Percentiles rank a stretch among this genome's conserved stretches.
These are phyloP conservation scores for Ochetophila trinervis DNA, from an alignment of 306 rosid genomes.

Conservation along the genomic window DNA sequence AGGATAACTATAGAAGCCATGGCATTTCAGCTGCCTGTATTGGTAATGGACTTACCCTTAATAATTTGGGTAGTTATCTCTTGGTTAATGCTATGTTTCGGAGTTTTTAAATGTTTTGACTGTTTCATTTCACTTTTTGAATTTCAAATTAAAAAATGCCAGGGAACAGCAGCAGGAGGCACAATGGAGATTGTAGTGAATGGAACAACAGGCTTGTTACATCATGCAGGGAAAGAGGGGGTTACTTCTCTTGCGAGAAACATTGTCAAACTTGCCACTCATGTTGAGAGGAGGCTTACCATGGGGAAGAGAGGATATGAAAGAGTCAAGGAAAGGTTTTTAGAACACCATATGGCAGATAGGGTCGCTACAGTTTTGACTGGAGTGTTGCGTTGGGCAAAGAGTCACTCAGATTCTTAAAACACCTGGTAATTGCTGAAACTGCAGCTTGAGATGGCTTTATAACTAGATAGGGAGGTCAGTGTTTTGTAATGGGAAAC, in stretches of 20 bases:
- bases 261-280: constrained; percentile 78
- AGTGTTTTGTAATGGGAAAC: neutral
- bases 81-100: neutral
- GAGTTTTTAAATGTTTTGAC: neutral
- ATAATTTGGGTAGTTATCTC: neutral
- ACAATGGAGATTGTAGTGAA: constrained; percentile 87
- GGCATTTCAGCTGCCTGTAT: constrained; percentile 84
- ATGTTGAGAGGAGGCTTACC: constrained; percentile 86
- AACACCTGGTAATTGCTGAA: neutral
- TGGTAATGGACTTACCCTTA: constrained; percentile 42
- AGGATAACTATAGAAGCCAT: constrained; percentile 87
- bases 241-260: constrained; percentile 68
- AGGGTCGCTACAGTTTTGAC: constrained; percentile 75
- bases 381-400: constrained; percentile 54
- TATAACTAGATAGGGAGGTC: neutral
- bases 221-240: constrained; percentile 78
- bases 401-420: constrained; percentile 42
- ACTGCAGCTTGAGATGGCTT: neutral
- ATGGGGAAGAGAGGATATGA: constrained; percentile 86
- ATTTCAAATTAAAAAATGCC: neutral
- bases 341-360: constrained; percentile 76
- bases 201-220: constrained; percentile 81
- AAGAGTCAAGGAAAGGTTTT: constrained; percentile 70
- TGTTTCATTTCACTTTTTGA: constrained; percentile 9
- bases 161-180: constrained; percentile 95